Base-by-base conservation (phyloP, 1,284 basidiomycete species). In the Hypsizygus ulmarius region DNA sequence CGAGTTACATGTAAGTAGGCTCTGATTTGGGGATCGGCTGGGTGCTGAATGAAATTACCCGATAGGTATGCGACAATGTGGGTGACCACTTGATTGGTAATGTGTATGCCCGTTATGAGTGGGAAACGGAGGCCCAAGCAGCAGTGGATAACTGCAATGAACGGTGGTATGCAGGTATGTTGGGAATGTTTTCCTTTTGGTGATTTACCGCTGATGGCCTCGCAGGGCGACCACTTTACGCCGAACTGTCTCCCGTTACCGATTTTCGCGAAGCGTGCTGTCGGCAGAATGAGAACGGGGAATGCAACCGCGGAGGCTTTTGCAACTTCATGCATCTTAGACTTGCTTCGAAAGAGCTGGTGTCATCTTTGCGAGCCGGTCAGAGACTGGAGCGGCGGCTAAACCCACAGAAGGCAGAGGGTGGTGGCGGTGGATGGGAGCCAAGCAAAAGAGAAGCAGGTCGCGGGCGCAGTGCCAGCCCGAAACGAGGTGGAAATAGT, bases 241-340 rank as follows among this genome's bases (percentile, higher is more conserved):
- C 93, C n/a, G 97, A 99, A 64, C 79, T 99, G 18, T 96, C 93
- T 1, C 97, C 97, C 4, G 97, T 99, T 11, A 99, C 95, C 28
- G 97, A 99, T 70, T 99, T 99, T 67, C 85, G 96, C 45, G 97
- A 99, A 72, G 96, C 96, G 0, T 99, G 97, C 67, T 99, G 97
- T 69, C 80, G 97, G 39, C 97, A 99, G 69, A 97, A 97, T 61
- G 94, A 97, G 67, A 89, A 97, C 58, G 95, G 96, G 8, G 93
- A 98, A 70, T 96, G 93, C 65, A 94, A 94, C 62, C 84, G 93
- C 44, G 93, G 93, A 44, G 94, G 94, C 1, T 95, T 97, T 72
- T 99, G 96, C 73, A 99, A 99, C 70, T 99, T 99, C 65, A 97
- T 98, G 94, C 96, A 99, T 72, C 74, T 98, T 19, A 83, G 92